Base-by-base conservation (phyloP, 1,284 basidiomycete genomes). In the Irpex lacteus region DNA sequence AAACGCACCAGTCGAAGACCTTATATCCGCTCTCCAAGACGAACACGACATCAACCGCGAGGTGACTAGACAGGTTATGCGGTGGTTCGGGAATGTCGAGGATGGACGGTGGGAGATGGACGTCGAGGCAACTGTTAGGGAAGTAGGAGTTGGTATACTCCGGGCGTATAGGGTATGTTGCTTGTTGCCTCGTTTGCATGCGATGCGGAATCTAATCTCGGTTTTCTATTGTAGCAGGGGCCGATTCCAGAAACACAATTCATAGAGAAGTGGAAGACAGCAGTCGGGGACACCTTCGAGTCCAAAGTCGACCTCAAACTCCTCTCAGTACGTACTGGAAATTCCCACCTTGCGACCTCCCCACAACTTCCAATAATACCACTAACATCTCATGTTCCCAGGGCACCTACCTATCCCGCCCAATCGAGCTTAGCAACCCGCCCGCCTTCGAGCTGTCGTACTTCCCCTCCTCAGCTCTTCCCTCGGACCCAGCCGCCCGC, bases 221-320 rank as follows among this genome's bases (percentile, higher is more conserved):
- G 21, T 21, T 21, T 21, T 19, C 34, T 36, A n/a, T 18, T 61
- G 53, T 59, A 91, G 86, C 79, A 86, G 62, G 83, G 85, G 1
- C 80, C 87, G 0, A 83, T 91, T 26, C 70, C 76, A 0, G 81
- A 85, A 63, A 78, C 81, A 11, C 78, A 79, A 0, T 88, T 96
- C 63, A 62, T 94, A 38, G 68, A 70, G 0, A 82, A 82, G 63
- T 97, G 95, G 95, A 85, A 82, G 63, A 72, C 74, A 0, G 79
- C 82, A 4, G 88, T 94, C 0, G 92, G 93, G 0, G 92, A 95
- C 69, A 82, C 84, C 2, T 96, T 93, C 71, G 83, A 83, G 56
- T 74, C 80, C 1, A 65, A 76, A 1, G 85, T 91, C 18, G 80
- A 85, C 34, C 71, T 96, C 2, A 69, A 77, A 1, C 75, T 94